These are phyloP conservation scores for Chalciporus sphaerocephalus DNA, from an alignment of 768 basidiomycete genomes.

Conservation along the genomic window DNA sequence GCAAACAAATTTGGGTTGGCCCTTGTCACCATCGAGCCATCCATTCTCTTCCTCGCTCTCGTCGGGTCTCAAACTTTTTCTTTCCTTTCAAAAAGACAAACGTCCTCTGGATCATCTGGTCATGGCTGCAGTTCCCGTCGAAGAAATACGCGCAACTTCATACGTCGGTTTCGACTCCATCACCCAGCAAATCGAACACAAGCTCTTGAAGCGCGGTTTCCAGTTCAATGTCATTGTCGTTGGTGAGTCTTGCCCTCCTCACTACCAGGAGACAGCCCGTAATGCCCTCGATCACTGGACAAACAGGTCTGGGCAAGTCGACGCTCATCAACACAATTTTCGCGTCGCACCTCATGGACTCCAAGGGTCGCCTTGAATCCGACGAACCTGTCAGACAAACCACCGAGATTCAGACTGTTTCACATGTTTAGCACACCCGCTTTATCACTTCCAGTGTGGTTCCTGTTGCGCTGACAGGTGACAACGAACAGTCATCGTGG, in stretches of 20 bases:
- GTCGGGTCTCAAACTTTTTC: conserved; percentile 13
- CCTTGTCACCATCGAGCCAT: conserved; percentile 14
- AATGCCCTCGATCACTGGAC: conserved; percentile 48
- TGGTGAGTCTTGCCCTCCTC: conserved; percentile 50
- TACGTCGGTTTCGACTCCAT: conserved; percentile 99
- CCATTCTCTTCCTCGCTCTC: conserved; percentile 13
- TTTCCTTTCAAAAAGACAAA: conserved; percentile 15
- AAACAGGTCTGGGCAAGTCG: conserved; percentile 97
- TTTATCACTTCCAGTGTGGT: background rate
- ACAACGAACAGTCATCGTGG: conserved; percentile 70
- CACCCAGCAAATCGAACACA: conserved; percentile 97
- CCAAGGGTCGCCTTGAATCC: conserved; percentile 86
- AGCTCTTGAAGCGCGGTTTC: conserved; percentile 97
- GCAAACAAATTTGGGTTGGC: conserved; percentile 31
- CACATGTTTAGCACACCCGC: conserved; percentile 70
- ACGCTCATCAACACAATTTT: conserved; percentile 99
- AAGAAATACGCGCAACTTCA: conserved; percentile 85
- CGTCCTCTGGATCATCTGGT: conserved; percentile 4
- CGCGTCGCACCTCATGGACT: conserved; percentile 96
- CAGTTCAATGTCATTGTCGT: conserved; percentile 99
- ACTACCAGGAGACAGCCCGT: background rate
- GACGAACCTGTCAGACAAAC: conserved; percentile 92
- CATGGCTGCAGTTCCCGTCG: conserved; percentile 46
- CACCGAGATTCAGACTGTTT: conserved; percentile 92
- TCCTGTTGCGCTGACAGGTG: conserved; percentile 10